phyloP scores from a whole-genome alignment of 1,139 yeast species.

The Sugiyamaella novakii region DNA sequence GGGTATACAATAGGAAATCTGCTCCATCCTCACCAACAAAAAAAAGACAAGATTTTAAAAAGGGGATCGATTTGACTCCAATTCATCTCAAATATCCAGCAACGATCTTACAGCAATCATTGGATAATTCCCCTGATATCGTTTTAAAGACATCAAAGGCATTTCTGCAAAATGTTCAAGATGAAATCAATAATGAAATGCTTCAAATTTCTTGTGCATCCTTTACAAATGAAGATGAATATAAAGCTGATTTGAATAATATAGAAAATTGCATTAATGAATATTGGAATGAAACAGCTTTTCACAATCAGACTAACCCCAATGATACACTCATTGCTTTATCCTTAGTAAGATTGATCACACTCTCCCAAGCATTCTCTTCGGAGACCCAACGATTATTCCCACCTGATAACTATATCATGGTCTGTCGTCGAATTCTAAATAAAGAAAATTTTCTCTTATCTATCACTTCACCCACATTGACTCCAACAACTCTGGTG shows the following conservation, averaged over 20 bases:
- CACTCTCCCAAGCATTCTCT: constrained; percentile 5
- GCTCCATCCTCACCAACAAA: constrained; percentile 12
- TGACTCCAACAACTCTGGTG: constrained; percentile 2
- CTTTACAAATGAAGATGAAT: constrained; percentile 4
- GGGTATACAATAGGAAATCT: neutral
- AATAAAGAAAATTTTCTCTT: neutral
- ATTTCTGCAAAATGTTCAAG: neutral
- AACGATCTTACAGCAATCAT: no score
- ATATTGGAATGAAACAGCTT: neutral
- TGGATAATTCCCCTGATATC: neutral
- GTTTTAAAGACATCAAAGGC: neutral
- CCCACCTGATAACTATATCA: neutral
- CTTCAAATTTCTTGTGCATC: constrained; percentile 5
- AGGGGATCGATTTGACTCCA: neutral
- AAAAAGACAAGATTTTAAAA: neutral
- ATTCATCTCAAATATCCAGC: neutral
- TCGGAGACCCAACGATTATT: constrained; percentile 2
- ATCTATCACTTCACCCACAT: neutral
- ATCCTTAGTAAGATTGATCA: constrained; percentile 1
- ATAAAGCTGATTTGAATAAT: constrained; percentile 4
- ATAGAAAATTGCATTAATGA: constrained; percentile 2
- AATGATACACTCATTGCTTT: constrained; percentile 7
- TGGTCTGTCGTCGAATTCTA: constrained; percentile 2
- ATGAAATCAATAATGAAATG: constrained; percentile 4
- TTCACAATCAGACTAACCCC: neutral